Evolutionary conservation across 2,329 filamentous ascomycete genomes (phyloP).

Genomic region (Clarireedia monteithiana): DNA sequence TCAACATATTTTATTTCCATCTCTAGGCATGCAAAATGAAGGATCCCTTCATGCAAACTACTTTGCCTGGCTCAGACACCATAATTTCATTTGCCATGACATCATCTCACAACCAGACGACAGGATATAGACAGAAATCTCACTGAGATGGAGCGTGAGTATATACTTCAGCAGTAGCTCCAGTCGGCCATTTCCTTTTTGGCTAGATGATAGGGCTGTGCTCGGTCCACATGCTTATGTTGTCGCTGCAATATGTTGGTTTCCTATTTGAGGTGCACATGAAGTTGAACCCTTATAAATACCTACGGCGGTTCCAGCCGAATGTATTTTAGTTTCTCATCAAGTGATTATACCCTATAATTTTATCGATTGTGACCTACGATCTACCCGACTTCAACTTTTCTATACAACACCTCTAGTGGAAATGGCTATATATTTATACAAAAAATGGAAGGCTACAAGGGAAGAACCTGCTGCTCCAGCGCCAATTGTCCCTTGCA

Average conservation of each 20-base stretch:
- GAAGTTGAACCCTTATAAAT: not conserved
- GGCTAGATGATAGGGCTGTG: not conserved
- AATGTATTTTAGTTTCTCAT: not conserved
- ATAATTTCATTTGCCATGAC: too few relatives aligned
- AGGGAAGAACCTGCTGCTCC: not conserved
- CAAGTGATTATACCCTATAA: not conserved
- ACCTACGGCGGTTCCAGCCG: not conserved
- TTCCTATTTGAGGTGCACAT: not conserved
- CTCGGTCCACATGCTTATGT: not conserved
- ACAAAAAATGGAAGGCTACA: slow-evolving; percentile 2
- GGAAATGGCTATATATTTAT: slow-evolving; percentile 1
- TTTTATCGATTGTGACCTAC: not conserved
- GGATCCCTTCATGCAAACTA: too few relatives aligned
- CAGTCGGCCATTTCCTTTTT: not conserved
- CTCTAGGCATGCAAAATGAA: too few relatives aligned
- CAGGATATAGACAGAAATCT: too few relatives aligned
- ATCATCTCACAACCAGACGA: too few relatives aligned
- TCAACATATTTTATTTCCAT: too few relatives aligned
- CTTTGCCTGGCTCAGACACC: too few relatives aligned
- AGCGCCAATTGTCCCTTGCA: not conserved
- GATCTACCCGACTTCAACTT: not conserved
- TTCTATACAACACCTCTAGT: not conserved
- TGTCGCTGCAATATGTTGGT: not conserved
- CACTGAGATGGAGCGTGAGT: too few relatives aligned
- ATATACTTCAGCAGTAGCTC: too few relatives aligned